These are phyloP conservation scores for Inga oerstediana DNA, from an alignment of 306 rosid genomes.

Conservation along the genomic window DNA sequence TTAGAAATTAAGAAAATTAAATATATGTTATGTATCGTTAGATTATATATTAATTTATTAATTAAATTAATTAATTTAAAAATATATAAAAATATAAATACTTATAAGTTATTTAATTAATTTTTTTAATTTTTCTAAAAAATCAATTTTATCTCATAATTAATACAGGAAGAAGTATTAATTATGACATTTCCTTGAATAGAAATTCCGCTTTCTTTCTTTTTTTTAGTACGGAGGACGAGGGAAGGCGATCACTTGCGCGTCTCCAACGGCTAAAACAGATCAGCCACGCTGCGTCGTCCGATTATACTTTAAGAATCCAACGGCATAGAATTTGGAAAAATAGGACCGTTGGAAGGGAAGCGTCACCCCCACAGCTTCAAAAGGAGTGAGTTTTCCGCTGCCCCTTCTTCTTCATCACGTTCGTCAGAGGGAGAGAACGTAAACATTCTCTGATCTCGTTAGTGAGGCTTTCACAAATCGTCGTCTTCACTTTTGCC, in stretches of 20 bases:
- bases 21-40: too few species aligned
- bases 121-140: too few species aligned
- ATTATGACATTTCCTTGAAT: neutral
- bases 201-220: neutral
- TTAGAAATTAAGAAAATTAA: too few species aligned
- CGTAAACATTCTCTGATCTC: neutral
- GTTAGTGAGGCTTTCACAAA: neutral
- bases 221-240: neutral
- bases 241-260: neutral
- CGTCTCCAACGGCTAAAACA: conserved; percentile 1
- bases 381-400: neutral
- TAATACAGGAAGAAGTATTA: neutral
- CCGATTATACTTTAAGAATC: neutral
- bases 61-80: too few species aligned
- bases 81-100: too few species aligned
- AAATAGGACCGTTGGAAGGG: conserved; percentile 17
- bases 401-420: neutral
- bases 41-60: too few species aligned
- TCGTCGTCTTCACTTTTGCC: neutral
- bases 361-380: neutral
- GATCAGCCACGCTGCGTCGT: neutral
- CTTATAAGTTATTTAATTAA: too few species aligned
- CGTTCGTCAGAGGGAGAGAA: neutral
- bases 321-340: neutral
- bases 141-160: too few species aligned